Percentiles rank a stretch among this genome's conserved stretches.
phyloP scores from a whole-genome alignment of 1,139 yeast genomes.

The Meyerozyma carpophila region DNA sequence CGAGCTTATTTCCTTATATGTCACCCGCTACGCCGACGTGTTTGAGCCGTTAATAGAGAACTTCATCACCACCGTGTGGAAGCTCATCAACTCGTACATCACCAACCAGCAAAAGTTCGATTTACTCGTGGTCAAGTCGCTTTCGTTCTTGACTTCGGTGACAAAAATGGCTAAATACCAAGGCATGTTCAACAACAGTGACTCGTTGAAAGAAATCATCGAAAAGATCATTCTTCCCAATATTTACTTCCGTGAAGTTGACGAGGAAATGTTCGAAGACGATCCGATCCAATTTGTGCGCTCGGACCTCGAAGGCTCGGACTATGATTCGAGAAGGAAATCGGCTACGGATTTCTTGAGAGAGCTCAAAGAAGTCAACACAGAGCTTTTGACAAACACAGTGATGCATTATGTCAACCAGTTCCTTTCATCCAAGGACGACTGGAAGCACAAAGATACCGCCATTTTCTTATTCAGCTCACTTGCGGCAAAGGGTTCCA shows the following conservation, averaged over 20 bases:
- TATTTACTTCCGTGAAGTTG: slow-evolving; percentile 75
- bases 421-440: slow-evolving; percentile 46
- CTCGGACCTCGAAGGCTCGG: slow-evolving; percentile 92
- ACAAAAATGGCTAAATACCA: slow-evolving; percentile 64
- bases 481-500: slow-evolving; percentile 83
- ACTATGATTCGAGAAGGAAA: slow-evolving; percentile 85
- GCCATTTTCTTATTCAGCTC: slow-evolving; percentile 85
- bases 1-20: slow-evolving; percentile 79
- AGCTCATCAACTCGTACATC: slow-evolving; percentile 54
- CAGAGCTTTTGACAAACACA: slow-evolving; percentile 65
- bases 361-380: slow-evolving; percentile 78
- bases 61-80: slow-evolving; percentile 83
- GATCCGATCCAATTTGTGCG: slow-evolving; percentile 93
- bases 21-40: slow-evolving; percentile 88
- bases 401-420: slow-evolving; percentile 73
- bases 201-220: slow-evolving; percentile 68
- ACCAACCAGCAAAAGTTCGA: slow-evolving; percentile 78
- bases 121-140: slow-evolving; percentile 72
- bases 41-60: slow-evolving; percentile 71
- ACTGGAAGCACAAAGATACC: slow-evolving; percentile 83
- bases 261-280: slow-evolving; percentile 91
- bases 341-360: slow-evolving; percentile 87
- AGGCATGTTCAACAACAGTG: slow-evolving; percentile 58
- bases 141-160: slow-evolving; percentile 79
- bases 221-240: slow-evolving; percentile 87